These are phyloP conservation scores for Boletellus deceptivus DNA, from an alignment of 1,284 basidiomycete genomes.

Conservation along the genomic window DNA sequence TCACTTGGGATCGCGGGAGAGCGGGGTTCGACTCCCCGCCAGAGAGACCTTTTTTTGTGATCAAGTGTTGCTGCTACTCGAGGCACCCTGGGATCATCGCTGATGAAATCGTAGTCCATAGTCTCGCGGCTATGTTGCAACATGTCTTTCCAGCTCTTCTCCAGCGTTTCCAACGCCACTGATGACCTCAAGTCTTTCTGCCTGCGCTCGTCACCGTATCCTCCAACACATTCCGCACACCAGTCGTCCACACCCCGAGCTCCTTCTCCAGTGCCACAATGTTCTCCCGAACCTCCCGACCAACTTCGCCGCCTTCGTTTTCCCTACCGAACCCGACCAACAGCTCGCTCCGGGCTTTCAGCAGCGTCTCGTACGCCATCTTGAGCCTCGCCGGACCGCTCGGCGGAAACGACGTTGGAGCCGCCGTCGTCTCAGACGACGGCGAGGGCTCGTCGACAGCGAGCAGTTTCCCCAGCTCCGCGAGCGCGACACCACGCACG, in stretches of 20 bases:
- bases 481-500: slow-evolving; percentile 69
- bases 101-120: too few relatives aligned
- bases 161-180: too few relatives aligned
- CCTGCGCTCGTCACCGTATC: slow-evolving; percentile 10
- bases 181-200: slow-evolving; percentile 1
- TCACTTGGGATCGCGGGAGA: slow-evolving; percentile 31
- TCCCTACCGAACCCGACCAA: slow-evolving; percentile 58
- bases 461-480: slow-evolving; percentile 81
- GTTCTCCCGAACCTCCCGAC: slow-evolving; percentile 52
- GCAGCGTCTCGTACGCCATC: slow-evolving; percentile 61
- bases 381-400: slow-evolving; percentile 60
- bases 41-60: slow-evolving; percentile 20
- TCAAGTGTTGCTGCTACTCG: too few relatives aligned
- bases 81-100: too few relatives aligned
- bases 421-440: slow-evolving; percentile 6
- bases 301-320: slow-evolving; percentile 63
- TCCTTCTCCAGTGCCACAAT: slow-evolving; percentile 65
- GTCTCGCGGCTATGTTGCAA: too few relatives aligned
- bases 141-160: too few relatives aligned
- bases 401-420: slow-evolving; percentile 50
- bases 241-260: slow-evolving; percentile 56
- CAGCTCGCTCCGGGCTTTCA: slow-evolving; percentile 59
- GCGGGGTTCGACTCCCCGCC: slow-evolving; percentile 46
- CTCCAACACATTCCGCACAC: slow-evolving; percentile 30
- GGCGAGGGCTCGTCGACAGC: slow-evolving; percentile 67